These are phyloP conservation scores for Volutella citrinella DNA, from an alignment of 2,329 filamentous ascomycete genomes.

Conservation along the genomic window DNA sequence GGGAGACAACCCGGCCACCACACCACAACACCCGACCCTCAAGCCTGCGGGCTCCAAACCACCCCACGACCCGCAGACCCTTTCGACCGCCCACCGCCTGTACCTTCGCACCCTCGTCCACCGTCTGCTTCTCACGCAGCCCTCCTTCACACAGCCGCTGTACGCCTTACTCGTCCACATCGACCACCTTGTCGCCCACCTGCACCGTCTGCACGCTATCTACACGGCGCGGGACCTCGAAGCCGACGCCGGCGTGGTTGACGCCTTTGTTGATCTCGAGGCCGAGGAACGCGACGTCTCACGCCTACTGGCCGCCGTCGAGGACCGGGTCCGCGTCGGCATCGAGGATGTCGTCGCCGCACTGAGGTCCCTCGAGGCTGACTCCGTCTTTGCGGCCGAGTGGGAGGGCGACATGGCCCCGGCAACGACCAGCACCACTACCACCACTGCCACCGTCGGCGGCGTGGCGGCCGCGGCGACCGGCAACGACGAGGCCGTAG, in stretches of 20 bases:
- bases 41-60: slow-evolving; percentile 6
- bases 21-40: slow-evolving; percentile 15
- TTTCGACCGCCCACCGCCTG: slow-evolving; percentile 73
- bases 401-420: slow-evolving; percentile 35
- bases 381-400: slow-evolving; percentile 42
- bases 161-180: slow-evolving; percentile 68
- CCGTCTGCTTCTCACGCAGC: slow-evolving; percentile 63
- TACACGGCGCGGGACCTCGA: slow-evolving; percentile 80
- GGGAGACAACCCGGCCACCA: slow-evolving; percentile 8
- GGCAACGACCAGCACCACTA: slow-evolving; percentile 8
- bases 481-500: slow-evolving; percentile 39
- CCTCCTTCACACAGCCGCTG: slow-evolving; percentile 61
- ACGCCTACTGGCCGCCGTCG: slow-evolving; percentile 60
- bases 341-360: slow-evolving; percentile 65
- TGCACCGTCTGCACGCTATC: slow-evolving; percentile 71
- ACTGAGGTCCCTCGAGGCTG: slow-evolving; percentile 44
- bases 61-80: slow-evolving; percentile 75
- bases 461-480: slow-evolving; percentile 13
- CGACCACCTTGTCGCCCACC: slow-evolving; percentile 77
- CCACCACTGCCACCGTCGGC: slow-evolving; percentile 7
- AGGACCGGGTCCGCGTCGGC: slow-evolving; percentile 62
- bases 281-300: slow-evolving; percentile 70
- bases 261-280: slow-evolving; percentile 67
- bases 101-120: slow-evolving; percentile 70
- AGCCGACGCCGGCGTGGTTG: slow-evolving; percentile 76